A percentile compares a stretch with the other conserved stretches of the same genome.
phyloP scores from a whole-genome alignment of 2,329 filamentous ascomycete genomes.

The Cladophialophora yegresii region DNA sequence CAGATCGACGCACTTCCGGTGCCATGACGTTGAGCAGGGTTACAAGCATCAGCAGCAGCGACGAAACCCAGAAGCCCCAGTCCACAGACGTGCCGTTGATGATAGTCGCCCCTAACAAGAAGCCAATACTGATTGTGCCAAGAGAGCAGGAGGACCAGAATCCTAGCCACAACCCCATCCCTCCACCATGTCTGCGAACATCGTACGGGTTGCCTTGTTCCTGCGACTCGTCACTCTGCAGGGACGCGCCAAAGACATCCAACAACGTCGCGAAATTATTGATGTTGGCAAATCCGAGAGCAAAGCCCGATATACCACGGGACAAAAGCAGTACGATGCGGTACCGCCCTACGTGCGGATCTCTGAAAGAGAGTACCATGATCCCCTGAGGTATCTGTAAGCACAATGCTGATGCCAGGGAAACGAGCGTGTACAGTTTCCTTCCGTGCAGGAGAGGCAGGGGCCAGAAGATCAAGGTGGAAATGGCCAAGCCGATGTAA shows the following conservation, averaged over 20 bases:
- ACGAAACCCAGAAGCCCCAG: slow-evolving; percentile 75
- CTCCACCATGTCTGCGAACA: slow-evolving; percentile 72
- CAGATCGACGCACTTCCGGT: slow-evolving; percentile 70
- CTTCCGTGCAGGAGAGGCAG: slow-evolving; percentile 70
- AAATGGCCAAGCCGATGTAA: slow-evolving; percentile 69
- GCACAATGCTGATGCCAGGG: slow-evolving; percentile 69
- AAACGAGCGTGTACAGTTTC: slow-evolving; percentile 72
- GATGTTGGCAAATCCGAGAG: slow-evolving; percentile 74
- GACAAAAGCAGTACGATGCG: slow-evolving; percentile 63
- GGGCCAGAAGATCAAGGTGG: slow-evolving; percentile 72
- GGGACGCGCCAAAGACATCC: slow-evolving; percentile 73
- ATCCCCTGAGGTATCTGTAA: slow-evolving; percentile 75
- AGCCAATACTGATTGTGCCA: slow-evolving; percentile 70
- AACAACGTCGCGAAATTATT: slow-evolving; percentile 72
- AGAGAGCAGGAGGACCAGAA: slow-evolving; percentile 78
- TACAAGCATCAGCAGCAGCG: slow-evolving; percentile 65
- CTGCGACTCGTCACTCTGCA: slow-evolving; percentile 71
- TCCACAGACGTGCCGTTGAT: slow-evolving; percentile 65
- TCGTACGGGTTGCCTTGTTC: slow-evolving; percentile 68
- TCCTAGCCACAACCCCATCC: slow-evolving; percentile 77
- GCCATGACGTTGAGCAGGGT: slow-evolving; percentile 69
- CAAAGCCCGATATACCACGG: slow-evolving; percentile 66
- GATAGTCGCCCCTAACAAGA: slow-evolving; percentile 69
- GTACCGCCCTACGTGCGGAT: slow-evolving; percentile 59
- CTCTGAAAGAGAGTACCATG: slow-evolving; percentile 59